These are phyloP conservation scores for Citrus glauca DNA, from an alignment of 345 rosid species.

Conservation along the genomic window DNA sequence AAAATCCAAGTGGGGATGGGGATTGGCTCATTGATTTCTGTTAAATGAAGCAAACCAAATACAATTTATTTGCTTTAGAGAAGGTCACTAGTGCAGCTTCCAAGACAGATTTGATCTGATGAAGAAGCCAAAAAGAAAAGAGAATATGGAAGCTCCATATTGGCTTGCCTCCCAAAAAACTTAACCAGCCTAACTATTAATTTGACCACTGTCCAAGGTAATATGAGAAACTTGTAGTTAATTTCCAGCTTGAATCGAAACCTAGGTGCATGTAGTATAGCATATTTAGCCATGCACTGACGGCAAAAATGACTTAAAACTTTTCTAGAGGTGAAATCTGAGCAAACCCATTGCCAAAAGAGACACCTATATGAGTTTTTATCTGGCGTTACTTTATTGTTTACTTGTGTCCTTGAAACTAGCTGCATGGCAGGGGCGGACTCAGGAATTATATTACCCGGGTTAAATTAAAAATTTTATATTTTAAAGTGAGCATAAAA, in stretches of 20 bases:
- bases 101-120: neutral
- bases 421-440: neutral
- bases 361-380: neutral
- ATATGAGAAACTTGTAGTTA: neutral
- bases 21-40: slow-evolving; percentile 16
- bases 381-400: neutral
- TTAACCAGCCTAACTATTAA: neutral
- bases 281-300: slow-evolving; percentile 2
- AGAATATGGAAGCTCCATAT: neutral
- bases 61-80: neutral
- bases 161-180: slow-evolving; percentile 2
- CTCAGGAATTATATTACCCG: no score
- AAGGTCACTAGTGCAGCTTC: neutral
- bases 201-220: neutral
- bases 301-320: neutral
- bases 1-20: slow-evolving; percentile 28
- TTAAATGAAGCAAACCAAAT: slow-evolving; percentile 16
- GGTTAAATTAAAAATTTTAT: no score
- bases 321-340: neutral
- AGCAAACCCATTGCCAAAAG: neutral
- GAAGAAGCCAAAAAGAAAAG: slow-evolving; percentile 6
- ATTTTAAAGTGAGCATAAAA: no score
- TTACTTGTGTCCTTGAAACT: neutral
- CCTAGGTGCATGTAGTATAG: neutral
- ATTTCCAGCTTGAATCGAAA: neutral